Base-by-base conservation (phyloP, 805 yeast species). In the Limtongozyma cylindracea region DNA sequence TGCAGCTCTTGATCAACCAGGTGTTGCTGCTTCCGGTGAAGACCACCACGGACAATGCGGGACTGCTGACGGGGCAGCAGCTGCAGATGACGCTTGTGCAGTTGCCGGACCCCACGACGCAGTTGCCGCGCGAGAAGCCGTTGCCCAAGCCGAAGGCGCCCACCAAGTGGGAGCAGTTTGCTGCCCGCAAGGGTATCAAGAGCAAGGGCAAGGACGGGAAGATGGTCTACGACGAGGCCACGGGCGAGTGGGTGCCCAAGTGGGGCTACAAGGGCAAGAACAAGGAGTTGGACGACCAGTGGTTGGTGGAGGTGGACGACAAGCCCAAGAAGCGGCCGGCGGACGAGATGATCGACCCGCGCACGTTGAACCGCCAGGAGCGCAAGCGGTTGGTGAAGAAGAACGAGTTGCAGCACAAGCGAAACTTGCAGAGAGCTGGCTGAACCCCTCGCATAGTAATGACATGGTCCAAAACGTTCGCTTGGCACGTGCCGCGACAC, bases 201-300 rank as follows among this genome's bases (percentile, higher is more conserved):
- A 61, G 91, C 49, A 82, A 76, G 56, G 76, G 74, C 28, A 80
- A 71, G 43, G 69, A 74, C 14, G 94, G 92, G 21, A 88, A 77
- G 49, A 54, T 70, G 61, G 78, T 76, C 1, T 88, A 52, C 35
- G 93, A 88, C 45, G 96, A 88, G 45, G 88, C 61, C 16, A 49
- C 62, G 15, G 82, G 84, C 23, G 82, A 80, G 47, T 88, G 98
- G 98, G 93, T 72, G 28, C 84, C 91, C 35, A 84, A 80, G 47
- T 88, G 98, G 98, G 99, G 99, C 28, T 84, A 72, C 53, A 70
- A 73, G 31, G 96, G 96, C 38, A 65, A 66, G 47, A 88, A 88
- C 48, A 84, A 88, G 50, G 63, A 66, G 24, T 39, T 68, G 33
- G 96, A 84, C 37, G 50, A 59, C 37, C 95, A 88, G 47, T 88